A percentile compares a stretch with the other conserved stretches of the same genome.
Conservation (phyloP, 805 yeast genomes). For the Wickerhamomyces hampshirensis region DNA sequence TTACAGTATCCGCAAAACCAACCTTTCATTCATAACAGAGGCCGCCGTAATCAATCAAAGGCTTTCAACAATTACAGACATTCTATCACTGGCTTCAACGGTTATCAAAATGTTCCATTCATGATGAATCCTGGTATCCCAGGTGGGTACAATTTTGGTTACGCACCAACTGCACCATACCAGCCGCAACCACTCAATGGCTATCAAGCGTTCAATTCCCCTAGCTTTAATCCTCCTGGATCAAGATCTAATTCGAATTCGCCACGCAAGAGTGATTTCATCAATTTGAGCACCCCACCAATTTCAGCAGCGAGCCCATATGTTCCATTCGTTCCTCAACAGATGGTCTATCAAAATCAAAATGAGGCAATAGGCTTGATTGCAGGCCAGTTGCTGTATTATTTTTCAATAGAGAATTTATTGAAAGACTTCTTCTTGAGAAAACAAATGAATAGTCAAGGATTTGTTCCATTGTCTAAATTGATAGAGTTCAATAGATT, state of each 20-base stretch:
- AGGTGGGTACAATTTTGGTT: background rate
- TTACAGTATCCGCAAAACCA: constrained; percentile 1
- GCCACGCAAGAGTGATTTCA: constrained; percentile 12
- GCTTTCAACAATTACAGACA: constrained; percentile 16
- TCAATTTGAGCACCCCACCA: constrained; percentile 4
- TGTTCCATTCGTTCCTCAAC: constrained; percentile 8
- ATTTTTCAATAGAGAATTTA: constrained; percentile 84
- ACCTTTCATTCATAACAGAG: constrained; percentile 5
- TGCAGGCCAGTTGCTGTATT: constrained; percentile 74
- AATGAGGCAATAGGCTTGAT: constrained; percentile 23
- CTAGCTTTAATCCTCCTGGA: background rate
- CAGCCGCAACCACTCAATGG: constrained; percentile 1
- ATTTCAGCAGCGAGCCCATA: background rate
- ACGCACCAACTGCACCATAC: background rate
- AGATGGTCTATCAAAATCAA: constrained; percentile 10
- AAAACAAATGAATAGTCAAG: constrained; percentile 71
- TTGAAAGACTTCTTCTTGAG: constrained; percentile 78
- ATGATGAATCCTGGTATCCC: constrained; percentile 3
- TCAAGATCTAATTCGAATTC: constrained; percentile 20
- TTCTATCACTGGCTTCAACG: constrained; percentile 9
- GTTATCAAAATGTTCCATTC: constrained; percentile 8
- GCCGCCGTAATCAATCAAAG: constrained; percentile 9
- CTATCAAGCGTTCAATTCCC: background rate
- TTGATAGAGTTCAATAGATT: constrained; percentile 74
- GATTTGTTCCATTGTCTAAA: constrained; percentile 61